These are phyloP conservation scores for Canavalia gladiata DNA, from an alignment of 306 rosid species.

Conservation along the genomic window DNA sequence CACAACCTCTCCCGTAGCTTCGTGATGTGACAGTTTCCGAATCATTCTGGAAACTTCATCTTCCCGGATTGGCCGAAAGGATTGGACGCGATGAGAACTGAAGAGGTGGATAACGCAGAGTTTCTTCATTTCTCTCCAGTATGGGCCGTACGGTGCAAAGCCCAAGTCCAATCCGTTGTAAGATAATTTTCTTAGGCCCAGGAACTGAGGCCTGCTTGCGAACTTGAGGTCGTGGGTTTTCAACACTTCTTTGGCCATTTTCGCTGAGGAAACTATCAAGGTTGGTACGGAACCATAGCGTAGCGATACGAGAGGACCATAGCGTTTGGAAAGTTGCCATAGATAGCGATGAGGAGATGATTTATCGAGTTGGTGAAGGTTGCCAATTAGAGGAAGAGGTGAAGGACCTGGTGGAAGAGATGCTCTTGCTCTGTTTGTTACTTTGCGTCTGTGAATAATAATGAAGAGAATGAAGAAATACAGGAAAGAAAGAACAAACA, in stretches of 20 bases:
- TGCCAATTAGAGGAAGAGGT: constrained; percentile 67
- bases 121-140: constrained; percentile 61
- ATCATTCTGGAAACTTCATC: constrained; percentile 49
- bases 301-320: constrained; percentile 68
- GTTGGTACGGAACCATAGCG: constrained; percentile 45
- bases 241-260: constrained; percentile 46
- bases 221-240: constrained; percentile 57
- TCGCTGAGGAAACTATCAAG: constrained; percentile 48
- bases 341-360: constrained; percentile 48
- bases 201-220: constrained; percentile 55
- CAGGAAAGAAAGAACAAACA: not conserved
- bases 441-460: not conserved
- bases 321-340: constrained; percentile 51
- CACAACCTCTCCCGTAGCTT: not conserved
- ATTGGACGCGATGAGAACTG: constrained; percentile 43
- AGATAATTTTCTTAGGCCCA: constrained; percentile 43
- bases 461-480: constrained; percentile 26
- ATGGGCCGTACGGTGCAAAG: constrained; percentile 56
- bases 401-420: constrained; percentile 61
- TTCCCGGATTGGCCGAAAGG: constrained; percentile 47
- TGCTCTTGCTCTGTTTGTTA: not conserved
- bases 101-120: constrained; percentile 57
- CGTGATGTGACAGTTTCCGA: constrained; percentile 19
- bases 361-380: constrained; percentile 58
- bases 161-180: constrained; percentile 59